Evolutionary conservation across 1,284 basidiomycete genomes (phyloP).

Genomic region (Ganoderma leucocontextum): DNA sequence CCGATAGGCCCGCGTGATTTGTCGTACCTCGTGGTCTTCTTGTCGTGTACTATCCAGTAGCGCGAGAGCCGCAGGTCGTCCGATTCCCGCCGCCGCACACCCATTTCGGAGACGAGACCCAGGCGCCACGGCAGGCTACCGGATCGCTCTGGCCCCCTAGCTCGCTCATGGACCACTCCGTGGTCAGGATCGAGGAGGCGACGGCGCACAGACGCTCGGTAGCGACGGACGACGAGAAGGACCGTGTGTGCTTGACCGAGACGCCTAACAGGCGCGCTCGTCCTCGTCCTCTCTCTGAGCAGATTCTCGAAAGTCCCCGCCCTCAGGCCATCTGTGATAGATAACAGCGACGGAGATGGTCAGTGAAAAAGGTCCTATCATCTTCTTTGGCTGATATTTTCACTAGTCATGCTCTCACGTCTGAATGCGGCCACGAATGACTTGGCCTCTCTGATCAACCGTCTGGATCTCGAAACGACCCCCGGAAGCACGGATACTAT

Average conservation of each 20-base stretch:
- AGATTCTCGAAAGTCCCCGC: no score
- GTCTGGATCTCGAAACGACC: conserved; percentile 77
- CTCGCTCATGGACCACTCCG: conserved; percentile 41
- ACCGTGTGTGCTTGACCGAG: no score
- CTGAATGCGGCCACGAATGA: conserved; percentile 81
- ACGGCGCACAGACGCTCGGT: conserved; percentile 63
- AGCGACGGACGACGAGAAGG: no score
- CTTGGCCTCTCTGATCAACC: conserved; percentile 76
- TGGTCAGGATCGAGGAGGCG: conserved; percentile 59
- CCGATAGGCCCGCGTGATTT: no score
- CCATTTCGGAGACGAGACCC: conserved; percentile 41
- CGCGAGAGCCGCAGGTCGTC: conserved; percentile 39
- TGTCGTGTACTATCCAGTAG: no score
- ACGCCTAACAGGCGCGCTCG: no score
- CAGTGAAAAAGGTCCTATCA: no score
- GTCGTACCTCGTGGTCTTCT: no score
- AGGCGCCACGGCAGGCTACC: conserved; percentile 23
- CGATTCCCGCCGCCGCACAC: conserved; percentile 40
- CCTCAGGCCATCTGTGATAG: no score
- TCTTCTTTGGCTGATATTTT: no score
- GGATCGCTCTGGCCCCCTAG: conserved; percentile 30
- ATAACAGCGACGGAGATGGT: no score
- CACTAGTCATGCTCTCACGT: conserved; percentile 69
- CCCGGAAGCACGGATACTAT: conserved; percentile 60
- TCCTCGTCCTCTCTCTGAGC: no score